phyloP scores from a whole-genome alignment of 2,329 filamentous ascomycete genomes.

The Xylaria sp. region DNA sequence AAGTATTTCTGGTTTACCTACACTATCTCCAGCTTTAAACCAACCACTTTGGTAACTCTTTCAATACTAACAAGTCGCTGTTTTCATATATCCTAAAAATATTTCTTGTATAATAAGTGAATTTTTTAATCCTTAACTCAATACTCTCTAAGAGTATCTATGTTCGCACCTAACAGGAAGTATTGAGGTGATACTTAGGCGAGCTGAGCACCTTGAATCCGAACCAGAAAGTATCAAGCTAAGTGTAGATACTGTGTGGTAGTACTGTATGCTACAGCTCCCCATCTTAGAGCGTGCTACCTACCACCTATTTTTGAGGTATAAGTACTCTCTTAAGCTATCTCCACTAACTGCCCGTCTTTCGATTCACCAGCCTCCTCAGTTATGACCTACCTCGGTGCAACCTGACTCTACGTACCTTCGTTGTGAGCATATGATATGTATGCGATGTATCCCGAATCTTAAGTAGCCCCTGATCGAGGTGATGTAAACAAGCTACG shows the following conservation, averaged over 20 bases:
- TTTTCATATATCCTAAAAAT: background rate
- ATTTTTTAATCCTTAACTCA: background rate
- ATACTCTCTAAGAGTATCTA: no score
- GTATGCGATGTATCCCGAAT: background rate
- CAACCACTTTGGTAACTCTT: background rate
- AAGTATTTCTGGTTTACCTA: background rate
- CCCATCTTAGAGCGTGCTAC: background rate
- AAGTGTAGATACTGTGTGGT: background rate
- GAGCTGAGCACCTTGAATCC: background rate
- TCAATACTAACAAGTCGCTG: background rate
- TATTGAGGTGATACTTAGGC: background rate
- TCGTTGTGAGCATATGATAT: background rate
- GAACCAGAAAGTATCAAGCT: slow-evolving; percentile 4
- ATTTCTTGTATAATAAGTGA: background rate
- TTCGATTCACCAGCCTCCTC: slow-evolving; percentile 29
- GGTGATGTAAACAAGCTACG: slow-evolving; percentile 13
- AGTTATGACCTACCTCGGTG: slow-evolving; percentile 6
- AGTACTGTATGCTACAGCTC: slow-evolving; percentile 7
- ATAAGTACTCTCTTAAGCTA: slow-evolving; percentile 3
- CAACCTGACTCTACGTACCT: slow-evolving; percentile 1
- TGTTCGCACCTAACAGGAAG: background rate
- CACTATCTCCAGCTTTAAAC: slow-evolving; percentile 4
- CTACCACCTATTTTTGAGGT: background rate
- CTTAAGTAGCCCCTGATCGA: slow-evolving; percentile 20
- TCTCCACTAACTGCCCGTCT: slow-evolving; percentile 9